phyloP scores from a whole-genome alignment of 2,329 filamentous ascomycete species.

The Teratosphaeria zuluensis region DNA sequence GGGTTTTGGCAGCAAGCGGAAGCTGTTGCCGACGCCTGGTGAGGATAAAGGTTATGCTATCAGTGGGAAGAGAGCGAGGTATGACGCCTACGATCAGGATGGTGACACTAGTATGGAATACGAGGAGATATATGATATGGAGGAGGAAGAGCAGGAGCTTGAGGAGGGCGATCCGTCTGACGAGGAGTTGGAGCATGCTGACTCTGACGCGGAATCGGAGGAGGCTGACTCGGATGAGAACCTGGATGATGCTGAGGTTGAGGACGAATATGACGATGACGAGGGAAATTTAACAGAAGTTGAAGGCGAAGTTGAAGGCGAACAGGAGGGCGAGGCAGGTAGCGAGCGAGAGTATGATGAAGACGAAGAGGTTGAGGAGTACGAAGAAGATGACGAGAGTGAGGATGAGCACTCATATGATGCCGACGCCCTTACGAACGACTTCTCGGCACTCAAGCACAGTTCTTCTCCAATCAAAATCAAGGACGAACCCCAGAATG shows the following conservation, averaged over 20 bases:
- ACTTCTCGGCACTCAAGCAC: background rate
- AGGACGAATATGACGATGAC: background rate
- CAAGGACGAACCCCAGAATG: background rate
- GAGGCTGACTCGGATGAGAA: background rate
- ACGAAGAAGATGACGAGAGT: constrained; percentile 1
- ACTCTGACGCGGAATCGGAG: constrained; percentile 3
- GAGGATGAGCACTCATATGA: background rate
- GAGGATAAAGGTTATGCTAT: constrained; percentile 1
- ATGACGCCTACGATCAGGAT: constrained; percentile 8
- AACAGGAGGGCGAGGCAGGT: background rate
- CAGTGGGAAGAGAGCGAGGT: constrained; percentile 11
- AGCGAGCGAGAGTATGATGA: constrained; percentile 1
- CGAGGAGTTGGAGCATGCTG: background rate
- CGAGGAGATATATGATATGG: constrained; percentile 2
- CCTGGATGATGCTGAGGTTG: background rate
- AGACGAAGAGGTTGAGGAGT: background rate
- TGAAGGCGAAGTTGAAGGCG: background rate
- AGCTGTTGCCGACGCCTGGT: constrained; percentile 11
- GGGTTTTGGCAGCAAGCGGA: constrained; percentile 9
- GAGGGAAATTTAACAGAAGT: background rate
- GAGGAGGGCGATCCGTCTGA: background rate
- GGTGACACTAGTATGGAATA: background rate
- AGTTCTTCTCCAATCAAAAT: background rate
- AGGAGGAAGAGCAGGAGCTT: constrained; percentile 2
- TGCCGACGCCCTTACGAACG: background rate